A percentile compares a stretch with the other conserved stretches of the same genome.
phyloP scores from a whole-genome alignment of 164 flowering plant genomes.

The Magnolia kwangsiensis region DNA sequence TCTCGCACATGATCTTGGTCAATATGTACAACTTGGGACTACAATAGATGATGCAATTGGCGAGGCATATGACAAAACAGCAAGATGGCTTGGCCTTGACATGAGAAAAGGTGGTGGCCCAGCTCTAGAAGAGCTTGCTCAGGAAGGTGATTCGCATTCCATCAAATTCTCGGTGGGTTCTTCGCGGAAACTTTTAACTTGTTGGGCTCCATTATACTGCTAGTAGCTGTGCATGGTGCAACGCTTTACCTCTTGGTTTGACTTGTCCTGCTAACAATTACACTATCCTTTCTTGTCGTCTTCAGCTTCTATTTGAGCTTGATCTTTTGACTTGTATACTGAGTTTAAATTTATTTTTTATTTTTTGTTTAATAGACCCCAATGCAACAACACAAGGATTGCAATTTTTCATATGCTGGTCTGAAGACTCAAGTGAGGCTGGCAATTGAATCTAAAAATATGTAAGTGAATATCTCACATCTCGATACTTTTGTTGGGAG shows the following conservation, averaged over 20 bases:
- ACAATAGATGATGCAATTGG: constrained; percentile 99
- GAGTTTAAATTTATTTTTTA: not conserved
- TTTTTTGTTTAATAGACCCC: constrained; percentile 47
- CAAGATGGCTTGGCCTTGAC: constrained; percentile 99
- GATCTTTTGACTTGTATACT: not conserved
- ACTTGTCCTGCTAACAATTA: not conserved
- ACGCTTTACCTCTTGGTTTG: not conserved
- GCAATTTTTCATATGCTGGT: constrained; percentile 98
- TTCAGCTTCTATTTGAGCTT: not conserved
- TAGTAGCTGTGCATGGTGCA: constrained; percentile 2
- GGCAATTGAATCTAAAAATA: constrained; percentile 74
- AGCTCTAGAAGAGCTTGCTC: constrained; percentile 87
- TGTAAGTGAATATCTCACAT: constrained; percentile 42
- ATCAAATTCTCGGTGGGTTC: constrained; percentile 58
- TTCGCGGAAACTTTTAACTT: not conserved
- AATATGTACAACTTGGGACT: constrained; percentile 91
- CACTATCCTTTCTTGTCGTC: not conserved
- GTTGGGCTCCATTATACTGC: not conserved
- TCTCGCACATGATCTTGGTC: constrained; percentile 90
- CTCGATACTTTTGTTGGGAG: no score
- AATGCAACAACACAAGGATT: constrained; percentile 94
- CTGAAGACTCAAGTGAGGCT: constrained; percentile 94
- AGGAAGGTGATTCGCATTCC: constrained; percentile 76
- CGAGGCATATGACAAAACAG: constrained; percentile 96
- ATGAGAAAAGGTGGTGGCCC: constrained; percentile 92